A percentile compares a stretch with the other conserved stretches of the same genome.
phyloP scores from a whole-genome alignment of 2,329 filamentous ascomycete genomes.

The Parastagonospora avenae region DNA sequence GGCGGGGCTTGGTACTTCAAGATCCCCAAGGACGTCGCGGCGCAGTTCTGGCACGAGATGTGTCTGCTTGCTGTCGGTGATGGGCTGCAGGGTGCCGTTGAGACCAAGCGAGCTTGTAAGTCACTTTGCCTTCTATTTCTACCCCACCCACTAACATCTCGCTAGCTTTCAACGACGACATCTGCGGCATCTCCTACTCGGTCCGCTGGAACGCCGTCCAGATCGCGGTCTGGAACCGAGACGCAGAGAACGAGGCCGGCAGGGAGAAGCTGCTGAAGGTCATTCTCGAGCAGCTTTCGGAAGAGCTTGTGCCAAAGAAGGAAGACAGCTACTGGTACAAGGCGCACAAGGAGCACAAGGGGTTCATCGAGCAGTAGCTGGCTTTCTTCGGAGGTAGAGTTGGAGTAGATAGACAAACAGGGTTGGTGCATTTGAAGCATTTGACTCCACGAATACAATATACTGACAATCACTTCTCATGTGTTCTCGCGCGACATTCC shows the following conservation, averaged over 20 bases:
- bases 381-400: background rate
- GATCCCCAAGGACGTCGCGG: constrained; percentile 73
- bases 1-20: constrained; percentile 94
- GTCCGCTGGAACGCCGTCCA: constrained; percentile 89
- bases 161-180: constrained; percentile 68
- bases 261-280: constrained; percentile 74
- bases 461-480: too few relatives aligned
- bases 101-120: constrained; percentile 63
- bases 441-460: too few relatives aligned
- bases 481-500: too few relatives aligned
- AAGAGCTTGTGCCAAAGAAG: constrained; percentile 72
- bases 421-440: background rate
- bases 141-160: background rate
- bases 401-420: background rate
- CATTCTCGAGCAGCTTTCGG: constrained; percentile 74
- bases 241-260: constrained; percentile 78
- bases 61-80: constrained; percentile 84
- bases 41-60: constrained; percentile 80
- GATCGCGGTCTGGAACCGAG: constrained; percentile 92
- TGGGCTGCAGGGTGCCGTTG: constrained; percentile 74
- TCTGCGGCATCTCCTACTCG: constrained; percentile 86
- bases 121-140: constrained; percentile 9
- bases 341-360: constrained; percentile 85
- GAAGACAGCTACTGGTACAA: constrained; percentile 76
- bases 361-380: constrained; percentile 59